Conservation (phyloP, 805 yeast genomes). For the Teunomyces panamensis region DNA sequence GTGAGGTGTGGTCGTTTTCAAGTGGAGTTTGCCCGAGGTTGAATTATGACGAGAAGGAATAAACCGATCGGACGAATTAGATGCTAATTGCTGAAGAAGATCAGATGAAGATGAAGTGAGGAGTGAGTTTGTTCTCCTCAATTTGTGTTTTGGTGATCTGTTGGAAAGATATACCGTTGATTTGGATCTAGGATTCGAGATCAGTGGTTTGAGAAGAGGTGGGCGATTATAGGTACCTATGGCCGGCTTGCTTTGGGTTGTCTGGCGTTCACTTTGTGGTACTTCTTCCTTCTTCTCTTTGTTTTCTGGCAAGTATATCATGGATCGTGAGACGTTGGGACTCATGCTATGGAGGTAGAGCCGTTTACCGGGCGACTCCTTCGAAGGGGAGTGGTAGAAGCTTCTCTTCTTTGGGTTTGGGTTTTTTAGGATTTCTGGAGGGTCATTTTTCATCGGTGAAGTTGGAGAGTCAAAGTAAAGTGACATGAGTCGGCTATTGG, state of each 20-base stretch:
- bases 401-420: constrained; percentile 7
- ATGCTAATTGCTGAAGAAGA: constrained; percentile 20
- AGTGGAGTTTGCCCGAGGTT: constrained; percentile 35
- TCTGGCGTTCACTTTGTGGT: neutral
- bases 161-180: constrained; percentile 18
- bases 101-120: constrained; percentile 27
- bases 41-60: constrained; percentile 44
- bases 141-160: constrained; percentile 24
- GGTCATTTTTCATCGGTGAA: constrained; percentile 1
- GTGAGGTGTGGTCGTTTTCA: constrained; percentile 30
- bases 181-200: constrained; percentile 23
- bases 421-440: constrained; percentile 7
- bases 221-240: constrained; percentile 3
- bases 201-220: constrained; percentile 14
- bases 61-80: constrained; percentile 34
- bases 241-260: neutral
- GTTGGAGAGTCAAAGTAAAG: constrained; percentile 8
- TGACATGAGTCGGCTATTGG: constrained; percentile 3
- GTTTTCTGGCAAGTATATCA: constrained; percentile 17
- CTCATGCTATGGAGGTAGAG: constrained; percentile 32
- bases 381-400: constrained; percentile 7
- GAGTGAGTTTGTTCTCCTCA: constrained; percentile 34
- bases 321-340: constrained; percentile 31
- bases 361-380: constrained; percentile 24
- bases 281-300: constrained; percentile 2